phyloP scores from a whole-genome alignment of 345 rosid species.

The Bretschneidera sinensis region DNA sequence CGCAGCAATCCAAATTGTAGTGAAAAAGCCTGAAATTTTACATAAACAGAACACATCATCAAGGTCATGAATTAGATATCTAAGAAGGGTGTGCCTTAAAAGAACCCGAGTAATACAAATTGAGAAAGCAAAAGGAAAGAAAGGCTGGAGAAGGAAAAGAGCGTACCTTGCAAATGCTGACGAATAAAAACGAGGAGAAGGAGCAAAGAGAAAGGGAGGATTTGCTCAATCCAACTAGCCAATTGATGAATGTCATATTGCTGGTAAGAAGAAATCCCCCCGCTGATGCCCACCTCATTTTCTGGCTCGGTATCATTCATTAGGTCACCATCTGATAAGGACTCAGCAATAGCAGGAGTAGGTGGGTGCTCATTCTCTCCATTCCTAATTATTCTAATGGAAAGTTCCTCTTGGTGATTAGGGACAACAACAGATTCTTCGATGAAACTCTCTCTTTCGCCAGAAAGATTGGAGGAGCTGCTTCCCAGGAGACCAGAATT shows the following conservation, averaged over 20 bases:
- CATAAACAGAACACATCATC: neutral
- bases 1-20: slow-evolving; percentile 46
- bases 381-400: slow-evolving; percentile 40
- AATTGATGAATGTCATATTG: slow-evolving; percentile 47
- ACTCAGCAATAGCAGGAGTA: too few relatives aligned
- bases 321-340: too few relatives aligned
- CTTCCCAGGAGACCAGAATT: slow-evolving; percentile 1
- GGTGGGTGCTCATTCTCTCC: too few relatives aligned
- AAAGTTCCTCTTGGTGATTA: slow-evolving; percentile 44
- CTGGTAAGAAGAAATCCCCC: slow-evolving; percentile 33
- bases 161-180: slow-evolving; percentile 59
- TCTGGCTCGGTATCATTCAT: too few relatives aligned
- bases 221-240: slow-evolving; percentile 56
- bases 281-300: too few relatives aligned
- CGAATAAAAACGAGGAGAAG: slow-evolving; percentile 51
- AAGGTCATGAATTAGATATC: too few relatives aligned
- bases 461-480: neutral
- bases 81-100: too few relatives aligned
- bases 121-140: neutral
- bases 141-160: neutral
- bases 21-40: slow-evolving; percentile 39
- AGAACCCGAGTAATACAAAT: neutral
- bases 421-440: too few relatives aligned
- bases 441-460: neutral
- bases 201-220: slow-evolving; percentile 52